These are phyloP conservation scores for Paramecium caudatum DNA, from an alignment of 73 alveolate species.

Conservation along the genomic window DNA sequence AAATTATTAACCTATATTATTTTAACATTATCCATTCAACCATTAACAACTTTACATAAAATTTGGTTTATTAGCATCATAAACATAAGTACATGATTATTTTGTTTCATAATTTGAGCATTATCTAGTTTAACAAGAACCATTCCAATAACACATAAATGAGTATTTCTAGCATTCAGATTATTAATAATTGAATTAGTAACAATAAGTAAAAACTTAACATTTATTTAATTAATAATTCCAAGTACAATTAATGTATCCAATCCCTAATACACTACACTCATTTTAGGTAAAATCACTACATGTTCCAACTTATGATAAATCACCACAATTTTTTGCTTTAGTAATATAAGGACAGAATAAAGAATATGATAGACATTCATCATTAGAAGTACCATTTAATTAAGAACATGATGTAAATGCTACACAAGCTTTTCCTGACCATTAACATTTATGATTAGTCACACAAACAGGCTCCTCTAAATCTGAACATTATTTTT, in stretches of 20 bases:
- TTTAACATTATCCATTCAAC: not conserved
- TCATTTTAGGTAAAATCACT: not conserved
- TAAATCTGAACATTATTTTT: not conserved
- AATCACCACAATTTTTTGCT: not conserved
- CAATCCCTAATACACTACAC: not conserved
- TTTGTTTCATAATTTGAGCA: not conserved
- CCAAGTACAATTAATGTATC: not conserved
- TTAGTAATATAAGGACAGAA: not conserved
- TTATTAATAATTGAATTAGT: not conserved
- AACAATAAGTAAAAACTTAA: not conserved
- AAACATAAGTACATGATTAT: not conserved
- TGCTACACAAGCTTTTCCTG: not conserved
- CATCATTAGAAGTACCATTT: not conserved
- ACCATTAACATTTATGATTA: not conserved
- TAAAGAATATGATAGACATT: slow-evolving; percentile 13
- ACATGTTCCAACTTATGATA: too few species aligned
- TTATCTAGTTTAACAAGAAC: not conserved
- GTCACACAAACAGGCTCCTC: not conserved
- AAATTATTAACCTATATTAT: not conserved
- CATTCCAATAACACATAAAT: not conserved
- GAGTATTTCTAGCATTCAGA: not conserved
- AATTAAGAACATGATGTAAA: slow-evolving; percentile 20
- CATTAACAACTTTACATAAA: not conserved
- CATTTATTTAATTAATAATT: not conserved
- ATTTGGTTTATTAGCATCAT: not conserved